Conservation (phyloP, 1,284 basidiomycete species). For the Puccinia brachypodii region DNA sequence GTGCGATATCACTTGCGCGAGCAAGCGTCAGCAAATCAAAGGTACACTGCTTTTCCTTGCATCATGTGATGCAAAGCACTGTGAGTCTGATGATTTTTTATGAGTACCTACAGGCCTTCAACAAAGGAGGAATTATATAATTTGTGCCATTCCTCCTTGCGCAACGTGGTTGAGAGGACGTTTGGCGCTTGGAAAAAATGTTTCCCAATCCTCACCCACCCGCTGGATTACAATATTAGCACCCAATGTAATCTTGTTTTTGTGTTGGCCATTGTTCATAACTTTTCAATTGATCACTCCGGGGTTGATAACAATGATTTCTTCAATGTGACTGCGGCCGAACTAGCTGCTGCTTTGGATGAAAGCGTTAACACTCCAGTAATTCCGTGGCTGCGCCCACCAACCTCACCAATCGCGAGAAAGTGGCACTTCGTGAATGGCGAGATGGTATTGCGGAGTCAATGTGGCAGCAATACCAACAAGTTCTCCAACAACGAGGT, state of each 20-base stretch:
- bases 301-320: neutral
- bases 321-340: neutral
- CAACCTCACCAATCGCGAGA: neutral
- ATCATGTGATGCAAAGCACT: neutral
- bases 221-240: neutral
- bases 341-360: neutral
- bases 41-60: neutral
- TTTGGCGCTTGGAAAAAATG: neutral
- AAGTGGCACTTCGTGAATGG: neutral
- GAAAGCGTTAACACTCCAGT: neutral
- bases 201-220: neutral
- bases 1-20: conserved; percentile 58
- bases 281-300: neutral
- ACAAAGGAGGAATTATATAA: neutral
- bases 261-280: neutral
- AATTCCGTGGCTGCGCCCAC: no score
- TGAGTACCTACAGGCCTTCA: neutral
- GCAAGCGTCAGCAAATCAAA: conserved; percentile 52
- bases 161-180: neutral
- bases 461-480: neutral
- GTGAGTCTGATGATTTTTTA: neutral
- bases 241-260: neutral
- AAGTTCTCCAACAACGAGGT: no score
- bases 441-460: neutral
- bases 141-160: neutral